Percentiles rank a stretch among this genome's conserved stretches.
phyloP scores from a whole-genome alignment of 768 basidiomycete species.

The Leccinellum albellum region DNA sequence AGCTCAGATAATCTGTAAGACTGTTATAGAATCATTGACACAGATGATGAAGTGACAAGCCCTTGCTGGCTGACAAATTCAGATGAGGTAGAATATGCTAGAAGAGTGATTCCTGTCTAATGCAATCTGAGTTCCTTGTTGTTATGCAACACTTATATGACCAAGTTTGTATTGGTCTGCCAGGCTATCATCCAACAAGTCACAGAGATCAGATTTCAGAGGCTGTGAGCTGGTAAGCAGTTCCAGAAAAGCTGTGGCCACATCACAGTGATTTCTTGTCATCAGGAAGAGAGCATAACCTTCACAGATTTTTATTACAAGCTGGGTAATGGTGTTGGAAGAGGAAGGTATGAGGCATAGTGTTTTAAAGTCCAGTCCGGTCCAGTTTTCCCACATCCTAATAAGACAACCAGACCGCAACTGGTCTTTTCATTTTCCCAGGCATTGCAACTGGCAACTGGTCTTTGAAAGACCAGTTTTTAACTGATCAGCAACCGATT shows the following conservation, averaged over 20 bases:
- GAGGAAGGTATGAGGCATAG: no score
- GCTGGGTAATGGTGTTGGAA: neutral
- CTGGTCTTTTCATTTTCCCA: no score
- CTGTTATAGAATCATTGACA: neutral
- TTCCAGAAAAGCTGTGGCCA: neutral
- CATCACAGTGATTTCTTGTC: neutral
- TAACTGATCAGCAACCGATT: no score
- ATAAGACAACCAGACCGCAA: no score
- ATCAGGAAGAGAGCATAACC: neutral
- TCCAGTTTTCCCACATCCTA: no score
- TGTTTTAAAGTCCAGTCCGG: no score
- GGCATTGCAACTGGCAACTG: no score
- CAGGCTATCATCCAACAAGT: neutral
- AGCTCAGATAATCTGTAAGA: neutral
- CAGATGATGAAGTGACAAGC: neutral
- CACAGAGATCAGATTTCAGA: neutral
- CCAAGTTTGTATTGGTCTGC: neutral
- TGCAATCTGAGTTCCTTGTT: no score
- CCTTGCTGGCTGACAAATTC: neutral
- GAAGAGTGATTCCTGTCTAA: no score
- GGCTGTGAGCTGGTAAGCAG: neutral
- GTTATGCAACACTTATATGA: no score
- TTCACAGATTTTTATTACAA: neutral
- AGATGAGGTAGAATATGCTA: no score
- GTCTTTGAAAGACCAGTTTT: no score